phyloP scores from a whole-genome alignment of 108 stramenopile species.

The Parietichytrium sp. region DNA sequence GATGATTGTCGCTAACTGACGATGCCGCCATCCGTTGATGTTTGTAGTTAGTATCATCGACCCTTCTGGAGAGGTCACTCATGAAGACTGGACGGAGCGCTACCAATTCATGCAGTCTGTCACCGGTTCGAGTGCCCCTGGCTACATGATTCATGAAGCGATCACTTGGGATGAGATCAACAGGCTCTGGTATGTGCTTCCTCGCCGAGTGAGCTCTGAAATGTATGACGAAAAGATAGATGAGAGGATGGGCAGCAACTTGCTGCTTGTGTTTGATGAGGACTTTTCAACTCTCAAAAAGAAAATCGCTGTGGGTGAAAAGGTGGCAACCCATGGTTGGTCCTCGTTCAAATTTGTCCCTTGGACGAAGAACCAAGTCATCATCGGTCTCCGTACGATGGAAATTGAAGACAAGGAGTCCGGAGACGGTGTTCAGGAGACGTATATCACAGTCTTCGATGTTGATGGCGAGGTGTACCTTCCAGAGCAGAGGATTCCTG shows the following conservation, averaged over 20 bases:
- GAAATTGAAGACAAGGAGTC: conserved; percentile 48
- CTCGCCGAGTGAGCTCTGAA: conserved; percentile 52
- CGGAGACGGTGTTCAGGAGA: conserved; percentile 40
- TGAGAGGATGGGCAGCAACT: conserved; percentile 58
- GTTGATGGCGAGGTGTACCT: conserved; percentile 55
- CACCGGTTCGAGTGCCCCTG: conserved; percentile 42
- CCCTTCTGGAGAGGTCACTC: neutral
- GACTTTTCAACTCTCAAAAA: neutral
- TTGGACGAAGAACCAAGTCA: conserved; percentile 46
- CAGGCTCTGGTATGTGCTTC: conserved; percentile 53
- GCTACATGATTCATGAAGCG: conserved; percentile 61
- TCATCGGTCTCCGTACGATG: conserved; percentile 58
- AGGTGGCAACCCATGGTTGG: conserved; percentile 55
- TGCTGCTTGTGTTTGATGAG: conserved; percentile 48
- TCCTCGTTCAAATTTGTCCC: conserved; percentile 60
- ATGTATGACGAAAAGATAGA: conserved; percentile 53
- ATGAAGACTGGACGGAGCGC: conserved; percentile 46
- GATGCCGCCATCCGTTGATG: too few species aligned
- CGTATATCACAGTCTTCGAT: conserved; percentile 55
- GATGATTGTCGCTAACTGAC: too few species aligned
- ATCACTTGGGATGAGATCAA: conserved; percentile 39
- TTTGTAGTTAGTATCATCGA: conserved; percentile 41
- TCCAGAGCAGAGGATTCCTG: conserved; percentile 55
- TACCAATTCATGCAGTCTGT: conserved; percentile 46
- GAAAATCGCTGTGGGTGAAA: conserved; percentile 41